These are phyloP conservation scores for Rosa rugosa DNA, from an alignment of 306 rosid species.

Conservation along the genomic window DNA sequence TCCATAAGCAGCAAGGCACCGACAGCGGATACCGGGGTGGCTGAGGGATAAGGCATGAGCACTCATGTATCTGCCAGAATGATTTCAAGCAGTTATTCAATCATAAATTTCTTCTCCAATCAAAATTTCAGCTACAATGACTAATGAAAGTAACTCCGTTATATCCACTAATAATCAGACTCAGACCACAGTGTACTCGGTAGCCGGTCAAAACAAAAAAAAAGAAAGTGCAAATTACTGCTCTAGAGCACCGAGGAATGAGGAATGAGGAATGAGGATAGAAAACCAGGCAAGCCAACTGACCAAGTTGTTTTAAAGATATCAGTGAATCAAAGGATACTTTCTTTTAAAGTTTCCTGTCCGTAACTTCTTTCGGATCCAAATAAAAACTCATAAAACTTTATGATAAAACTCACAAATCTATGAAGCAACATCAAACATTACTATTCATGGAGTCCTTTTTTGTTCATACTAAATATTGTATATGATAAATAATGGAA, in stretches of 20 bases:
- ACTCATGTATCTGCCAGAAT: conserved; percentile 77
- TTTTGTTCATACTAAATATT: too few species aligned
- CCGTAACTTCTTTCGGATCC: neutral
- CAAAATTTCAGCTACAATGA: neutral
- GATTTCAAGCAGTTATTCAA: conserved; percentile 14
- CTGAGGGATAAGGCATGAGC: conserved; percentile 94
- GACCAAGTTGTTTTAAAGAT: neutral
- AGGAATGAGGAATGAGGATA: conserved; percentile 9
- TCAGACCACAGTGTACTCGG: neutral
- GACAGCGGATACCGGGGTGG: conserved; percentile 98
- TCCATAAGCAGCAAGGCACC: conserved; percentile 99
- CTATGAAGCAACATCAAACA: neutral
- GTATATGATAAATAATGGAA: neutral
- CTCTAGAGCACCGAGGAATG: neutral
- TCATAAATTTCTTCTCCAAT: neutral
- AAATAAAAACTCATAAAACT: neutral
- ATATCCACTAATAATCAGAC: neutral
- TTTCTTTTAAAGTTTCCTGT: neutral
- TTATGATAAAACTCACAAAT: conserved; percentile 4
- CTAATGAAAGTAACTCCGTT: neutral
- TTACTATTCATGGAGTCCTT: neutral
- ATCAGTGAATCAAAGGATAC: neutral
- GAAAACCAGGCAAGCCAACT: neutral
- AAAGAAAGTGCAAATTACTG: neutral
- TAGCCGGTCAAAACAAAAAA: neutral